Evolutionary conservation across 2,329 filamentous ascomycete genomes (phyloP), one percentile per base, ranked within the genome.

Genomic region (Esteya vermicola): DNA sequence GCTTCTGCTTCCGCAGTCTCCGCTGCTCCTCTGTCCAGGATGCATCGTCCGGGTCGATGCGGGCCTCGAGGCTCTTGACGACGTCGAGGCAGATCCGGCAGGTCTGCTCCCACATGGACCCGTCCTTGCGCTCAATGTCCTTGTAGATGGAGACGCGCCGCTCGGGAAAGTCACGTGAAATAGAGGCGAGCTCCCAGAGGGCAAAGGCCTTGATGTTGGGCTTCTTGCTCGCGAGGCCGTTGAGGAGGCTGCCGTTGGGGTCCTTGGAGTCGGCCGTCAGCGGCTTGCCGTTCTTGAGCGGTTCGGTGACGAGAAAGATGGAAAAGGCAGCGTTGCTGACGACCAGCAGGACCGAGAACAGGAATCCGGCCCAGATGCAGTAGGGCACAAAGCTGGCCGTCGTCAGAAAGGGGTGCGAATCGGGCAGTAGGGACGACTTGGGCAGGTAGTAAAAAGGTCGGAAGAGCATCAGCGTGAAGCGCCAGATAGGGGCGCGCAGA

Each of bases 131-230:
- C 49, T 93, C 85, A 45, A 94, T 83, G 50, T 96, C 89, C 43
- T 78, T 75, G 58, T 84, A 95, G 41, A 96, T 85, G 18, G 76
- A 74, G 56, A 81, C 83, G 39, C 89, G 75, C 26, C 86, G 77
- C n/a, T 75, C 69, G 14, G 78, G 69, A 46, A 82, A 88, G 40
- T 75, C 71, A 42, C 81, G 72, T 28, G 83, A 78, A 49, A 95
- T 93, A 41, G 84, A 69, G 23, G 77, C 75, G 22, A 95, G 65
- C 54, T 96, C 89, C 88, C 88, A 94, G 58, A 93, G 81, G 14
- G 89, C 88, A 56, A 93, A 93, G 1, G 76, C 80, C 59, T 75
- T 78, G 44, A 84, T 76, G 9, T 83, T 67, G 9, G 84, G 68
- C 57, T 89, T 91, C 61, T 86, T 91, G 47, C 80, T 80, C 55